phyloP scores from a whole-genome alignment of 108 stramenopile species.

The Pinguiococcus pyrenoidosus region DNA sequence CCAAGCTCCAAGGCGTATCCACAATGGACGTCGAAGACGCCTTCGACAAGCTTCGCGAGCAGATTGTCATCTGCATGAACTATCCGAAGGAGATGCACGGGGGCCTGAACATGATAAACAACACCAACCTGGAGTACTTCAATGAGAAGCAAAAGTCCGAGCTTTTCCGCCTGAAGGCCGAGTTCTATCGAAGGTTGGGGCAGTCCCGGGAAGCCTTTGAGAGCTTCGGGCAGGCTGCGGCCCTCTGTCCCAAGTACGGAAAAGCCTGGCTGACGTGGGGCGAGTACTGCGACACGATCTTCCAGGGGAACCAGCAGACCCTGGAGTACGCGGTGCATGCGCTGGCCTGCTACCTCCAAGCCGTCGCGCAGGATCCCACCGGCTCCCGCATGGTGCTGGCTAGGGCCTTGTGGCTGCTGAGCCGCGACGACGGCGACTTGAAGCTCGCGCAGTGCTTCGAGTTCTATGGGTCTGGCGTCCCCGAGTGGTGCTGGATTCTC shows the following conservation, averaged over 20 bases:
- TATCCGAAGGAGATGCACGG: slow-evolving; percentile 52
- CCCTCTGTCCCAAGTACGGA: slow-evolving; percentile 66
- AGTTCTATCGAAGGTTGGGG: slow-evolving; percentile 54
- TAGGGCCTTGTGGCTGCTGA: slow-evolving; percentile 69
- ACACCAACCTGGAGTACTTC: slow-evolving; percentile 82
- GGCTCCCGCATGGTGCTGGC: slow-evolving; percentile 64
- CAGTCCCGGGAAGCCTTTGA: slow-evolving; percentile 65
- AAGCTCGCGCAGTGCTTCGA: slow-evolving; percentile 10
- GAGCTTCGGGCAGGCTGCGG: slow-evolving; percentile 72
- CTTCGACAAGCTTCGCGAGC: slow-evolving; percentile 76
- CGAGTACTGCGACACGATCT: slow-evolving; percentile 47
- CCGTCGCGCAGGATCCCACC: slow-evolving; percentile 36
- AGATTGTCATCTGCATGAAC: slow-evolving; percentile 60
- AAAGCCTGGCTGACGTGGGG: slow-evolving; percentile 86
- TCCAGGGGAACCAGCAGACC: slow-evolving; percentile 27
- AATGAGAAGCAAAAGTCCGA: slow-evolving; percentile 58
- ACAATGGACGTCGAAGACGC: slow-evolving; percentile 52
- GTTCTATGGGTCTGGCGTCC: slow-evolving; percentile 38
- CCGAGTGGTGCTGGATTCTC: slow-evolving; percentile 82
- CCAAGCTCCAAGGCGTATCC: slow-evolving; percentile 7
- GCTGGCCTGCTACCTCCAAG: slow-evolving; percentile 72
- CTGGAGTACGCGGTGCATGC: slow-evolving; percentile 71
- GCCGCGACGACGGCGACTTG: slow-evolving; percentile 49
- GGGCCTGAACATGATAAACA: slow-evolving; percentile 79
- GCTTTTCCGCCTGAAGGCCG: slow-evolving; percentile 74